These are phyloP conservation scores for Pichia sp. DNA, from an alignment of 1,139 yeast species.

Conservation along the genomic window DNA sequence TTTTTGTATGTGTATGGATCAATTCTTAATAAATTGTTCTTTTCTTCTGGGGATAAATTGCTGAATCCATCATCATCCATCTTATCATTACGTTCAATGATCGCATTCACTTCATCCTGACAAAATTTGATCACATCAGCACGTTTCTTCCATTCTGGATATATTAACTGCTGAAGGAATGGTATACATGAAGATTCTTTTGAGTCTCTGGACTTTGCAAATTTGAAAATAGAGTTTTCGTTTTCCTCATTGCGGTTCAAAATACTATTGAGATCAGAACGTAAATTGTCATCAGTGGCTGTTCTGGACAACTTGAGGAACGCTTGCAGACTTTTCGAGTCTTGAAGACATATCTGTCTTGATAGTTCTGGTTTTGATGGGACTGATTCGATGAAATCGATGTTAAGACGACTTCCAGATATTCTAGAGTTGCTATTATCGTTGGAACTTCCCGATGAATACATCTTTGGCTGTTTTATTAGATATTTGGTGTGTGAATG, in stretches of 20 bases:
- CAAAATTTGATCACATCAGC: slow-evolving; percentile 39
- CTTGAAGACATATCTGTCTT: slow-evolving; percentile 38
- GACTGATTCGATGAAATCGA: slow-evolving; percentile 22
- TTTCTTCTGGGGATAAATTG: slow-evolving; percentile 22
- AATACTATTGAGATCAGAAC: slow-evolving; percentile 38
- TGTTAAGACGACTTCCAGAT: slow-evolving; percentile 4
- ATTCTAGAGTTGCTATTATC: neutral
- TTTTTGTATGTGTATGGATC: slow-evolving; percentile 49
- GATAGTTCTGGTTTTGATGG: slow-evolving; percentile 26
- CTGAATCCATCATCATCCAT: slow-evolving; percentile 24
- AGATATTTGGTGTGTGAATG: too few species aligned
- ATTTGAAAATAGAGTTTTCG: slow-evolving; percentile 23
- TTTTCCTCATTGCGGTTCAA: slow-evolving; percentile 29
- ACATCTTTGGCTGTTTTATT: too few species aligned
- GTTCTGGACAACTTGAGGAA: slow-evolving; percentile 42
- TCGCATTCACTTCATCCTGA: slow-evolving; percentile 31
- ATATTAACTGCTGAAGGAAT: slow-evolving; percentile 35
- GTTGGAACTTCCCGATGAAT: slow-evolving; percentile 4
- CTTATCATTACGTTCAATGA: slow-evolving; percentile 27
- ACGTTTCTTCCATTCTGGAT: slow-evolving; percentile 44
- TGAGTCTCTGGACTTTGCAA: slow-evolving; percentile 8
- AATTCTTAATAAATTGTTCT: slow-evolving; percentile 31
- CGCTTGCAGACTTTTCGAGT: slow-evolving; percentile 37
- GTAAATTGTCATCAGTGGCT: slow-evolving; percentile 43
- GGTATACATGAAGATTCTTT: slow-evolving; percentile 31